Percentiles rank a stretch among this genome's conserved stretches.
phyloP scores from a whole-genome alignment of 345 rosid species.

The Tarenaya hassleriana region DNA sequence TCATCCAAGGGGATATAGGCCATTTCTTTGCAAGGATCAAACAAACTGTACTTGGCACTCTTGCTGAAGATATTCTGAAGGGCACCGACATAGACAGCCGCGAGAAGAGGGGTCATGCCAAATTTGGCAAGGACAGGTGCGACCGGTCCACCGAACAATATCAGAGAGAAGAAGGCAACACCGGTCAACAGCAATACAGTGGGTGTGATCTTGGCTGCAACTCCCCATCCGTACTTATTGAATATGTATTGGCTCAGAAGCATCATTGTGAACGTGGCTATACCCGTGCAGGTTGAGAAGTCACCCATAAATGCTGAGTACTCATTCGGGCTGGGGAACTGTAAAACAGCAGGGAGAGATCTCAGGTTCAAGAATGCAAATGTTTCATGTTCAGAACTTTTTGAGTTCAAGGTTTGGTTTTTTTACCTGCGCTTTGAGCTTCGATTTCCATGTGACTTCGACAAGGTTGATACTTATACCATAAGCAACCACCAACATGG shows the following conservation, averaged over 20 bases:
- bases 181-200: constrained; percentile 83
- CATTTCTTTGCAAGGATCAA: constrained; percentile 99
- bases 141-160: constrained; percentile 70
- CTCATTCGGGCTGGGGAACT: constrained; percentile 98
- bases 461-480: constrained; percentile 98
- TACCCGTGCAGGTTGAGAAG: constrained; percentile 90
- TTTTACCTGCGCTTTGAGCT: constrained; percentile 98
- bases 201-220: constrained; percentile 87
- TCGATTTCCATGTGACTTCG: constrained; percentile 98
- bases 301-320: constrained; percentile 98
- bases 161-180: constrained; percentile 83
- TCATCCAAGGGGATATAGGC: constrained; percentile 94
- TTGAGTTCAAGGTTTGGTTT: not conserved
- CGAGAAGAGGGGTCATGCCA: constrained; percentile 94
- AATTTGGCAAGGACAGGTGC: constrained; percentile 60
- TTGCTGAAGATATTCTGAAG: constrained; percentile 99
- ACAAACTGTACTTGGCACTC: constrained; percentile 98
- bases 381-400: not conserved
- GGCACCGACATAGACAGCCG: constrained; percentile 96
- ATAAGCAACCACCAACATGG: constrained; percentile 94
- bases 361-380: constrained; percentile 7
- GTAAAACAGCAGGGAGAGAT: constrained; percentile 13
- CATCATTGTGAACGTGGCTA: constrained; percentile 92
- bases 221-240: constrained; percentile 93
- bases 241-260: constrained; percentile 81